Evolutionary conservation across 192 early-diverging fungal genomes (phyloP), one percentile per base, ranked within the genome.

Genomic region (Pilaira anomala): DNA sequence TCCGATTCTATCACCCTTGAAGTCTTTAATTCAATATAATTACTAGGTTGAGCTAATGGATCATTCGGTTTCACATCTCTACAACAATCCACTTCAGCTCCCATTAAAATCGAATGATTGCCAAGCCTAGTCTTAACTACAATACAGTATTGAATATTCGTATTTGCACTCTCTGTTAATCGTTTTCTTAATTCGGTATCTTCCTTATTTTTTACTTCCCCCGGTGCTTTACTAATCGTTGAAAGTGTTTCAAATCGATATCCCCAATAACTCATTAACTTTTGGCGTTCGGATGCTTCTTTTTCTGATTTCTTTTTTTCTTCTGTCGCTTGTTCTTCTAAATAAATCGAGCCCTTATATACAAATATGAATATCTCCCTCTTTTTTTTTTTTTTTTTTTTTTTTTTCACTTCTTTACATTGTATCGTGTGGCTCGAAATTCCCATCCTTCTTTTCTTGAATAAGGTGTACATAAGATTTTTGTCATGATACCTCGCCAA

Each of bases 71-170:
- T 83, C 16, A 66, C 62, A 67, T 78, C 78, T 78, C 53, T n/a
- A 19, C 84, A 69, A 74, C 96, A 98, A 69, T 98, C 94, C 21
- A 98, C 89, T 63, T 98, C 96, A 9, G 91, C 96, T 2, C 93
- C 96, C 67, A 95, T 85, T 18, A 98, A 77, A 7, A 96, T 58
- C 29, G 77, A 74, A 60, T 85, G 77, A 2, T 55, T 57, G 0
- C 92, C 92, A 1, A 98, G 70, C 52, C 75, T 81, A 3, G 93
- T 93, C 55, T 82, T 83, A 11, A 93, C 87, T 21, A 98, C 88
- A 5, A 88, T 84, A 68, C 94, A 95, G 75, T 90, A 98, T 77
- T 98, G 95, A 5, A 83, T 59, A 62, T 94, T 88, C 6, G 89
- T 94, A 61, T 97, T 86, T 12, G 91, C 91, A 14, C 78, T 71